Conservation (phyloP, 2,329 filamentous ascomycete genomes). For the Aspergillus niger region DNA sequence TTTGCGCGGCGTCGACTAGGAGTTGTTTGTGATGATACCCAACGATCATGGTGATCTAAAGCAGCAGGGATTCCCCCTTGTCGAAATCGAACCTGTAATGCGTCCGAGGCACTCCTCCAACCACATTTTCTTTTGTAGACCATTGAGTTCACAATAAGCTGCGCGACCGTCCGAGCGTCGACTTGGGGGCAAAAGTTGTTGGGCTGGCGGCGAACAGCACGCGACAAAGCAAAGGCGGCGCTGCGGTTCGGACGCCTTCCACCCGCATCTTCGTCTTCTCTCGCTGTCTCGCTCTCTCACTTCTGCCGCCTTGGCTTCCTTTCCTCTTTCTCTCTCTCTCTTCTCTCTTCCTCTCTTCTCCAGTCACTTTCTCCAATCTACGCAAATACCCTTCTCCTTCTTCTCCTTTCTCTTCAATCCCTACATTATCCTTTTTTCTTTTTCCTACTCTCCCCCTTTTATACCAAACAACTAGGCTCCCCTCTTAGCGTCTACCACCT, state of each 20-base stretch:
- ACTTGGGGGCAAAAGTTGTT: background rate
- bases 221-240: slow-evolving; percentile 24
- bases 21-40: slow-evolving; percentile 19
- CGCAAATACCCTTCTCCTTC: slow-evolving; percentile 1
- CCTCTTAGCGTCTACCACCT: background rate
- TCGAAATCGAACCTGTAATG: background rate
- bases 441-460: slow-evolving; percentile 2
- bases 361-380: slow-evolving; percentile 1
- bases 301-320: slow-evolving; percentile 17
- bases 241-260: slow-evolving; percentile 35
- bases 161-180: background rate
- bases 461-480: background rate
- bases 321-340: slow-evolving; percentile 15
- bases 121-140: background rate
- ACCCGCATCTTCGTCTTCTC: slow-evolving; percentile 31
- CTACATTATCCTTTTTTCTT: slow-evolving; percentile 12
- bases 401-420: background rate
- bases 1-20: slow-evolving; percentile 12
- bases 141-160: background rate
- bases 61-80: background rate
- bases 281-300: slow-evolving; percentile 15
- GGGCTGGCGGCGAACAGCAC: slow-evolving; percentile 15
- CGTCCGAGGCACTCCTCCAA: background rate
- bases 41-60: slow-evolving; percentile 3
- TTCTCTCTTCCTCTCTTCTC: slow-evolving; percentile 14